Evolutionary conservation across 345 rosid genomes (phyloP).

Genomic region (Linum usitatissimum): DNA sequence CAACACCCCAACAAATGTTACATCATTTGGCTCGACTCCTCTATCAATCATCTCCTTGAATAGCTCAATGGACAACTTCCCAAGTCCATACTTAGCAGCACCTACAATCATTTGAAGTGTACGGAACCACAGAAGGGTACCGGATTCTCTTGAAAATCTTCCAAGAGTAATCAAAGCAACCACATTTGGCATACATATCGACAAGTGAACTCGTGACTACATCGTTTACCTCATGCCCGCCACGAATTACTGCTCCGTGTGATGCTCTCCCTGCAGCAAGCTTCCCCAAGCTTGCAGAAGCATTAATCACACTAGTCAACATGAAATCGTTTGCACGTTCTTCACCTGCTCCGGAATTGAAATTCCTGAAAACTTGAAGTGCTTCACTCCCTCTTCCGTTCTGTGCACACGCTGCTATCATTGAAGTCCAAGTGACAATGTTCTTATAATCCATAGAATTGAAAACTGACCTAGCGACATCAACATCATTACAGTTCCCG

Average conservation of each 20-base stretch:
- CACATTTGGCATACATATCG: conserved; percentile 83
- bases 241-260: conserved; percentile 50
- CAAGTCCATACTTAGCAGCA: conserved; percentile 47
- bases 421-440: conserved; percentile 71
- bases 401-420: conserved; percentile 59
- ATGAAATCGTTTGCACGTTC: conserved; percentile 48
- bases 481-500: conserved; percentile 72
- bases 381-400: conserved; percentile 63
- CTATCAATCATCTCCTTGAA: conserved; percentile 44
- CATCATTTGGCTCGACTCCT: conserved; percentile 54
- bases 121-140: conserved; percentile 47
- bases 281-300: conserved; percentile 63
- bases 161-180: conserved; percentile 41
- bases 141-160: conserved; percentile 40
- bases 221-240: conserved; percentile 31
- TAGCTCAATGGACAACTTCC: conserved; percentile 31
- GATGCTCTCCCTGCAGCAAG: conserved; percentile 44
- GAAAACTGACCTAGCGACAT: conserved; percentile 53
- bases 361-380: conserved; percentile 44
- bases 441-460: conserved; percentile 46
- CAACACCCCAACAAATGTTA: conserved; percentile 56
- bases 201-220: conserved; percentile 59
- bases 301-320: conserved; percentile 60
- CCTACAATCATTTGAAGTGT: conserved; percentile 68
- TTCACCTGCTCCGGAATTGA: conserved; percentile 7